These are phyloP conservation scores for Talaromyces sp. DNA, from an alignment of 2,329 filamentous ascomycete genomes.

Conservation along the genomic window DNA sequence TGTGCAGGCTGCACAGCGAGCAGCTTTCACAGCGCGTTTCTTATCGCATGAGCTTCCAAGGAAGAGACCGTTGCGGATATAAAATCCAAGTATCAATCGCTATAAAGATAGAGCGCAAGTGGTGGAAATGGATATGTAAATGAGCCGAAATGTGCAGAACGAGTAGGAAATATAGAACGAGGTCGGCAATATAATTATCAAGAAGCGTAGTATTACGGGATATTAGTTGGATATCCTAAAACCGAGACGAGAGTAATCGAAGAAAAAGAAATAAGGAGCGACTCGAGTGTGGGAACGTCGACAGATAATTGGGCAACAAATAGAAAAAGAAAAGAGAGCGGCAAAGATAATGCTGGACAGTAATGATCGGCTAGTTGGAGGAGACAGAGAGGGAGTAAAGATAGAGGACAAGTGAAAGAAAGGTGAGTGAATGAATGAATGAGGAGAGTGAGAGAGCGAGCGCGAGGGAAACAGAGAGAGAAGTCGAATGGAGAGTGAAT, in stretches of 20 bases:
- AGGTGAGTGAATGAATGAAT: constrained; percentile 13
- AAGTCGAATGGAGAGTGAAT: constrained; percentile 19
- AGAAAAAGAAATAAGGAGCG: constrained; percentile 15
- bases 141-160: neutral
- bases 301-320: constrained; percentile 3
- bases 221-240: neutral
- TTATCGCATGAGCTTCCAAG: constrained; percentile 18
- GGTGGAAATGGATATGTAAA: neutral
- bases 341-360: constrained; percentile 18
- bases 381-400: constrained; percentile 19
- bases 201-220: neutral
- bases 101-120: constrained; percentile 3
- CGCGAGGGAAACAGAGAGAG: neutral
- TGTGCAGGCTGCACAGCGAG: constrained; percentile 20
- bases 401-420: constrained; percentile 22
- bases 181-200: constrained; percentile 2
- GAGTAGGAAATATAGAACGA: neutral
- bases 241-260: neutral
- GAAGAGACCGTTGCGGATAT: neutral
- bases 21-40: constrained; percentile 18
- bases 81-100: neutral
- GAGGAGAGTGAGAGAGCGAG: constrained; percentile 4
- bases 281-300: constrained; percentile 8
- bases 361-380: constrained; percentile 16
- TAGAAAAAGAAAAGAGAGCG: constrained; percentile 8